These are phyloP conservation scores for Astrothelium subdiscretum DNA, from an alignment of 495 filamentous ascomycete genomes.

Conservation along the genomic window DNA sequence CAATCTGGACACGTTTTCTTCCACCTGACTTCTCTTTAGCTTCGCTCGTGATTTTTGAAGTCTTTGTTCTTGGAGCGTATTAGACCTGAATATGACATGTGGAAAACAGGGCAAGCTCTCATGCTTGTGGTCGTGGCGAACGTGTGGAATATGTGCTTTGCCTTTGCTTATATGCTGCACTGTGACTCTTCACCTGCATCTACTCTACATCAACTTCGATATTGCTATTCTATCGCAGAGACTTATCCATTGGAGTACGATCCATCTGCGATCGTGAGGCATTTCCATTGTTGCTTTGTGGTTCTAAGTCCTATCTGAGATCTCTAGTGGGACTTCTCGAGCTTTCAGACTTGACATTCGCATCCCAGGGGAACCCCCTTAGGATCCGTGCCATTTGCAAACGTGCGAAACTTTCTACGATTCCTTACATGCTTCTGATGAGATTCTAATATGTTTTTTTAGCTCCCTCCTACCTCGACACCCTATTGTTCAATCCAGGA, in stretches of 20 bases:
- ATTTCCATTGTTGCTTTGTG: background rate
- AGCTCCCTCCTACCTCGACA: background rate
- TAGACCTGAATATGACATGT: background rate
- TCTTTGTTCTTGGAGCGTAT: background rate
- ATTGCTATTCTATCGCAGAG: background rate
- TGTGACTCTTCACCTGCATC: background rate
- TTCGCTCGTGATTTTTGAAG: background rate
- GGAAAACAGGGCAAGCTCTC: background rate
- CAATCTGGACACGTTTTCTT: too few relatives aligned
- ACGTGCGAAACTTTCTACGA: background rate
- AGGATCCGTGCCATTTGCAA: background rate
- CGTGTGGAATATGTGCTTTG: background rate
- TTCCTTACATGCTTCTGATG: background rate
- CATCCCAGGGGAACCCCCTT: background rate
- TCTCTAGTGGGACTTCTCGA: background rate
- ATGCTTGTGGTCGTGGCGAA: background rate
- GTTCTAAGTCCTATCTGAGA: background rate
- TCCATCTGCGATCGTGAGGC: background rate
- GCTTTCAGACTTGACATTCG: background rate
- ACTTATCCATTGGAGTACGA: background rate
- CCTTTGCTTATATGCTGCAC: background rate
- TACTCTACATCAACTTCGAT: background rate
- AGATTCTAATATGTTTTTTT: too few relatives aligned
- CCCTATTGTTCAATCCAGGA: background rate
- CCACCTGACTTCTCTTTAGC: too few relatives aligned